Percentiles rank a stretch among this genome's conserved stretches.
Evolutionary conservation across 1,284 basidiomycete genomes (phyloP).

Genomic region (Fomes fomentarius): DNA sequence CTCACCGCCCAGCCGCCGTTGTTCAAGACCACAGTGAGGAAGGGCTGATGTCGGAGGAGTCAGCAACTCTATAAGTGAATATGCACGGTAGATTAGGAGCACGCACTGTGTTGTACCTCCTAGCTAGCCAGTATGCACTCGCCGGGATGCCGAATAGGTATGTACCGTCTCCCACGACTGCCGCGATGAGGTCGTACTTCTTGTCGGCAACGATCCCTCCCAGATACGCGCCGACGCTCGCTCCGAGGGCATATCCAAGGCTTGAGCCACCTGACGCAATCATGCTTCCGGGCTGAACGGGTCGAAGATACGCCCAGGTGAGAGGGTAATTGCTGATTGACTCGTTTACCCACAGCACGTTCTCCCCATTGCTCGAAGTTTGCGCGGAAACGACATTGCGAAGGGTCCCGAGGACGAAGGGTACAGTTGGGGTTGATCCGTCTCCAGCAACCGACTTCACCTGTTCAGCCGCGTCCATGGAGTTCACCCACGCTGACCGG

Average conservation of each 20-base stretch:
- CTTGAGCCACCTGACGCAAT: slow-evolving; percentile 61
- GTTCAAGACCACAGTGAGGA: slow-evolving; percentile 70
- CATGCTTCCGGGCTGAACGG: slow-evolving; percentile 52
- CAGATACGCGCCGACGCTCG: slow-evolving; percentile 59
- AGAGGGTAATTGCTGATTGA: slow-evolving; percentile 57
- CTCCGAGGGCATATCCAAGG: slow-evolving; percentile 69
- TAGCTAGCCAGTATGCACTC: slow-evolving; percentile 72
- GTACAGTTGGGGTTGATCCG: slow-evolving; percentile 41
- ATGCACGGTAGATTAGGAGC: not conserved
- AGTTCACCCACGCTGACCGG: slow-evolving; percentile 28
- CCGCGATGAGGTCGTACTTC: slow-evolving; percentile 53
- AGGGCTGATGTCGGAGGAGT: slow-evolving; percentile 48
- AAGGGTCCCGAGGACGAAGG: slow-evolving; percentile 54
- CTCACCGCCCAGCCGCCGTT: slow-evolving; percentile 71
- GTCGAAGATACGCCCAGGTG: slow-evolving; percentile 61
- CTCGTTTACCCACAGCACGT: slow-evolving; percentile 63
- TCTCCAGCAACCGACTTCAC: slow-evolving; percentile 19
- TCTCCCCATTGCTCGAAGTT: slow-evolving; percentile 40
- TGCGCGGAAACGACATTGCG: slow-evolving; percentile 41
- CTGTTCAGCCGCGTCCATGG: slow-evolving; percentile 28
- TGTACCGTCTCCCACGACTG: slow-evolving; percentile 69
- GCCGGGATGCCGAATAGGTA: slow-evolving; percentile 70
- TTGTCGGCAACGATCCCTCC: slow-evolving; percentile 40
- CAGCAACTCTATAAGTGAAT: not conserved
- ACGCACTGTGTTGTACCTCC: slow-evolving; percentile 64